phyloP scores from a whole-genome alignment of 2,329 filamentous ascomycete species.

The Apiospora pterosperma region DNA sequence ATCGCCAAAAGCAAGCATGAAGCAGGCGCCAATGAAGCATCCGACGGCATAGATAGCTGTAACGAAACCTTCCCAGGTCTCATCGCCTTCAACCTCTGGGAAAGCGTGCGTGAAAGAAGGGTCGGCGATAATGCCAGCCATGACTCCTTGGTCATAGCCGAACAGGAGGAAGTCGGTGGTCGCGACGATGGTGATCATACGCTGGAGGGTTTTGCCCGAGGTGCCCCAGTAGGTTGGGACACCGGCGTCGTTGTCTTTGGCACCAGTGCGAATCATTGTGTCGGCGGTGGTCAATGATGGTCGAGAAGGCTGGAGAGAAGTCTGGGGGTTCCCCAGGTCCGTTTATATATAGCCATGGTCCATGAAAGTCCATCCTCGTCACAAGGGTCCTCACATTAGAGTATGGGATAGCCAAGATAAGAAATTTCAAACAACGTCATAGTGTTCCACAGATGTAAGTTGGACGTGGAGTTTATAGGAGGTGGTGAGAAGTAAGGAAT shows the following conservation, averaged over 20 bases:
- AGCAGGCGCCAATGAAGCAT: conserved; percentile 37
- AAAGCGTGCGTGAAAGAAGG: conserved; percentile 24
- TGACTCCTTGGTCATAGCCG: conserved; percentile 30
- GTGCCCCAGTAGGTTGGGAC: conserved; percentile 28
- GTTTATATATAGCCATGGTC: conserved; percentile 2
- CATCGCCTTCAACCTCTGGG: conserved; percentile 27
- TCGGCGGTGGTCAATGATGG: neutral
- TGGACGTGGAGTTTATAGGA: neutral
- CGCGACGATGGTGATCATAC: conserved; percentile 24
- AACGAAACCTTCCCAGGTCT: conserved; percentile 33
- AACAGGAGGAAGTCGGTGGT: conserved; percentile 25
- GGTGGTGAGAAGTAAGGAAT: neutral
- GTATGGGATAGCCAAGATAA: conserved; percentile 2
- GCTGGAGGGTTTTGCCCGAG: conserved; percentile 24
- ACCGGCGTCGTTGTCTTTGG: conserved; percentile 22
- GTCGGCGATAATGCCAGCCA: conserved; percentile 28
- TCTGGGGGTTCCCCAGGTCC: conserved; percentile 5
- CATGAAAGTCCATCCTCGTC: neutral
- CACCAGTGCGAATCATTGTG: conserved; percentile 13
- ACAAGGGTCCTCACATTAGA: neutral
- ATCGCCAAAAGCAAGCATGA: conserved; percentile 44
- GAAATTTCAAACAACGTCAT: conserved; percentile 6
- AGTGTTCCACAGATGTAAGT: neutral
- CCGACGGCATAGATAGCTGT: conserved; percentile 39
- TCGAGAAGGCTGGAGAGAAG: neutral